These are phyloP conservation scores for Pichia ethanolica DNA, from an alignment of 805 yeast species.

Conservation along the genomic window DNA sequence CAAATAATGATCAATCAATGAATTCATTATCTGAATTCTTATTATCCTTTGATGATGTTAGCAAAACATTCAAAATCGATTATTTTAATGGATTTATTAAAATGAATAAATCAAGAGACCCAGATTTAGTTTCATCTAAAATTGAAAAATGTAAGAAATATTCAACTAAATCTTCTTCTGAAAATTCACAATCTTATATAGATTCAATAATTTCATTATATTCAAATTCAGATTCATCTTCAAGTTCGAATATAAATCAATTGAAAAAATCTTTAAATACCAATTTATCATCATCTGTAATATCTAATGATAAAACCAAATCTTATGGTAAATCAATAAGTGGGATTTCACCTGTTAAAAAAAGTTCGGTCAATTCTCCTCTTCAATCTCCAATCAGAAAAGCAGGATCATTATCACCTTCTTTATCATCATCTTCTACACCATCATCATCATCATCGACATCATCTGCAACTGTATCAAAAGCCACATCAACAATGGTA, in stretches of 20 bases:
- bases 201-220: background rate
- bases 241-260: background rate
- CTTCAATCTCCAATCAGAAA: background rate
- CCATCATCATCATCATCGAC: conserved; percentile 2
- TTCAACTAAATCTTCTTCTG: background rate
- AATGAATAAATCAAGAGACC: conserved; percentile 28
- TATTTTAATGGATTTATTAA: conserved; percentile 21
- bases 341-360: conserved; percentile 12
- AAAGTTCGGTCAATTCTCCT: background rate
- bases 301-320: background rate
- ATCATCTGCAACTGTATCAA: too few species aligned
- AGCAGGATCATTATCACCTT: background rate
- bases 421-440: background rate
- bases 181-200: background rate
- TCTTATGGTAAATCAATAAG: conserved; percentile 4
- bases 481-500: too few species aligned
- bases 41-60: conserved; percentile 22
- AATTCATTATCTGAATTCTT: conserved; percentile 19
- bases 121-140: conserved; percentile 6
- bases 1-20: too few species aligned
- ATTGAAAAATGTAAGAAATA: background rate
- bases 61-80: conserved; percentile 22
- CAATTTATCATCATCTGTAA: background rate
- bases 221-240: background rate
- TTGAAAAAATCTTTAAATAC: background rate